Evolutionary conservation across 495 filamentous ascomycete genomes (phyloP), one percentile per base, ranked within the genome.

Genomic region (Neurospora hispaniola): DNA sequence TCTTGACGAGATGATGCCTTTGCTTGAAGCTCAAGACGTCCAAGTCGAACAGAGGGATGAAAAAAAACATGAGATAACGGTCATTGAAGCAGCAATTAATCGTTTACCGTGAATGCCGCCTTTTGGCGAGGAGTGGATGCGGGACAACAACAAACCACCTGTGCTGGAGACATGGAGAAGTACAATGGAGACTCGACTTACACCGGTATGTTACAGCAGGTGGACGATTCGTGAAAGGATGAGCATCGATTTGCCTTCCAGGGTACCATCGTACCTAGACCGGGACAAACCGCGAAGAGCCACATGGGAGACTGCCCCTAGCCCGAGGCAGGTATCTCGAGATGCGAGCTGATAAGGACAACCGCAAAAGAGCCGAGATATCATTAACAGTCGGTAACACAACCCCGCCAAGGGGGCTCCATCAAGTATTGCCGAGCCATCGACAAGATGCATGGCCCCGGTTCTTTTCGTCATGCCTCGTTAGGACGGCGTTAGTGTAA

Each of bases 401-500:
- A 31, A 16, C 54, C 54, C 54, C 54, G 54, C 54, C 27, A 4
- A 54, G 23, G 46, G 46, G 46, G 46, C 20, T 54, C 46, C 46
- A 54, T 27, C 46, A 54, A 27, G 44, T 54, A n/a, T 23, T 54
- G 46, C 46, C 46, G 46, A 54, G 46, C 46, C n/a, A 54, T 54
- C 46, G 46, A 54, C 46, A 20, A 54, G 46, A 54, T 54, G 46
- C 54, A 62, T 62, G 23, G 42, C 71, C 46, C 62, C 41, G 71
- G 70, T 66, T 43, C 71, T 27, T 71, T 41, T 71, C 69, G 69
- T 71, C 69, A 71, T 71, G 40, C 5, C 23, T 59, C 48, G 11
- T 59, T 59, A 59, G 48, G 43, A 11, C 69, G 35, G 4, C 35
- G 35, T 38, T 38, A 38, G 35, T 38, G 18, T 48, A 18, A 20